A percentile compares a stretch with the other conserved stretches of the same genome.
Conservation (phyloP, 1,139 yeast species). For the Sugiyamaella japonica region DNA sequence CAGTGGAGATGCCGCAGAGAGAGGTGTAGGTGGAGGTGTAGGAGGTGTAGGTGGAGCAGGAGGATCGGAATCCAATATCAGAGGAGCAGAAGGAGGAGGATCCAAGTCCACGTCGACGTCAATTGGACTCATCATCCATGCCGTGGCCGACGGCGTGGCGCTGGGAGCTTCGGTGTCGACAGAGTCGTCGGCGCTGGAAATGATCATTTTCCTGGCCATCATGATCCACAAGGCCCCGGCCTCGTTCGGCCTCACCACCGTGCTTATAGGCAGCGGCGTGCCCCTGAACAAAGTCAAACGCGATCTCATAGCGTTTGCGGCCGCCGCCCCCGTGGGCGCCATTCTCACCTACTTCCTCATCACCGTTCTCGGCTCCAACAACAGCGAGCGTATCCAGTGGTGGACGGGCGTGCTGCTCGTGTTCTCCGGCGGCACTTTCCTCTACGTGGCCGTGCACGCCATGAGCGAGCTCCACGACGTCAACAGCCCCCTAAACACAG, state of each 20-base stretch:
- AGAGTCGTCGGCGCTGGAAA: conserved; percentile 48
- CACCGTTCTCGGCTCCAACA: conserved; percentile 37
- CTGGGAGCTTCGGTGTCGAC: conserved; percentile 61
- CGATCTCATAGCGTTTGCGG: conserved; percentile 51
- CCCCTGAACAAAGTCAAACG: conserved; percentile 40
- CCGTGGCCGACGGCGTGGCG: conserved; percentile 74
- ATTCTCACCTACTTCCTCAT: conserved; percentile 49
- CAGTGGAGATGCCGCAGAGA: conserved; percentile 1
- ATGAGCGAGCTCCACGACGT: conserved; percentile 44
- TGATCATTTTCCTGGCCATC: conserved; percentile 59
- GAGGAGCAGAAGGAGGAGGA: conserved; percentile 6
- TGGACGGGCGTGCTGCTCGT: conserved; percentile 55
- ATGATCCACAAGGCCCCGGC: conserved; percentile 76
- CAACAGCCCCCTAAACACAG: conserved; percentile 12
- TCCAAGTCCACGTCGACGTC: conserved; percentile 41
- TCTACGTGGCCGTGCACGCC: conserved; percentile 68
- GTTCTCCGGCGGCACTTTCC: conserved; percentile 71
- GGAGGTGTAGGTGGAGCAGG: conserved; percentile 5
- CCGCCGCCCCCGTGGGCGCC: conserved; percentile 56
- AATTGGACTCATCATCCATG: conserved; percentile 64
- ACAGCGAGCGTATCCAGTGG: conserved; percentile 38
- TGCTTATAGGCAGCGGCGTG: conserved; percentile 47
- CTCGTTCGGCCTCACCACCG: conserved; percentile 64
- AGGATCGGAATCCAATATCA: not conserved
- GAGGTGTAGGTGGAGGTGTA: conserved; percentile 10